Evolutionary conservation across 2,329 filamentous ascomycete species (phyloP).

Genomic region (Pyrenophora teres): DNA sequence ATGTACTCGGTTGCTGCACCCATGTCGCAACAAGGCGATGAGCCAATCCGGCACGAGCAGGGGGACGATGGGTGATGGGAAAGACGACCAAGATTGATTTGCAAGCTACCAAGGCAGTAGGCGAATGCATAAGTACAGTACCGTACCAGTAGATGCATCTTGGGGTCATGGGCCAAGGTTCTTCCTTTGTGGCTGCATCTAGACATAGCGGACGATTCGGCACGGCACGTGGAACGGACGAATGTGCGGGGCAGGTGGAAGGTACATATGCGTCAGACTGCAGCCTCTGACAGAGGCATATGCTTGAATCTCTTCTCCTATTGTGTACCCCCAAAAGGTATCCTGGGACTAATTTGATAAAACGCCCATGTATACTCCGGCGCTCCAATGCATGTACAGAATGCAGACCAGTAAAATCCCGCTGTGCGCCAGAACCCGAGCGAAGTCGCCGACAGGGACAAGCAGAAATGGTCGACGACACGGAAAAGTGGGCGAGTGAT

Average conservation of each 20-base stretch:
- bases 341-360: constrained; percentile 5
- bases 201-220: background rate
- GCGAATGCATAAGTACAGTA: no score
- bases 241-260: background rate
- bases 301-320: background rate
- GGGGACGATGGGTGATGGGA: no score
- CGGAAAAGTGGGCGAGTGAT: constrained; percentile 10
- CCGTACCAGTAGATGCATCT: background rate
- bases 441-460: background rate
- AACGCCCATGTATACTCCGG: constrained; percentile 15
- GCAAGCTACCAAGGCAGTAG: no score
- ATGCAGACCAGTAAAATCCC: constrained; percentile 8
- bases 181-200: no score
- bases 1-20: no score
- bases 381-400: constrained; percentile 14
- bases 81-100: no score
- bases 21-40: no score
- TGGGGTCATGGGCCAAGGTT: no score
- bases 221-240: background rate
- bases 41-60: no score
- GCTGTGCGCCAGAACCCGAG: constrained; percentile 11
- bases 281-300: background rate
- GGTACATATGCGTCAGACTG: background rate
- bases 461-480: constrained; percentile 9
- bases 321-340: constrained; percentile 2